Percentiles rank a stretch among this genome's conserved stretches.
phyloP scores from a whole-genome alignment of 1,284 basidiomycete species.

The Puccinia hordei region DNA sequence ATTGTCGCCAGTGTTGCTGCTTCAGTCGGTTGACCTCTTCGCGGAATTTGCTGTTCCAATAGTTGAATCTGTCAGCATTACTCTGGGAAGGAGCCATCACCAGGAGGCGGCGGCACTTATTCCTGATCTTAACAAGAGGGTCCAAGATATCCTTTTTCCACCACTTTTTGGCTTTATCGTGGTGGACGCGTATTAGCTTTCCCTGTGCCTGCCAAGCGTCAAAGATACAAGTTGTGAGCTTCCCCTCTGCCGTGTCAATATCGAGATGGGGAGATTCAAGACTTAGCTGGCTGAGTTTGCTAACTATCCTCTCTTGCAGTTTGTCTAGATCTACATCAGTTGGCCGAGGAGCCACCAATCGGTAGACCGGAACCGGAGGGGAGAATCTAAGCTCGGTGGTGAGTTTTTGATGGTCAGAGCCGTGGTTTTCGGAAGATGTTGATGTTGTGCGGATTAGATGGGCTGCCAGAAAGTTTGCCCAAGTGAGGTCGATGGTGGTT shows the following conservation, averaged over 20 bases:
- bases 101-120: neutral
- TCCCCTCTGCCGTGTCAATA: too few relatives aligned
- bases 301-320: too few relatives aligned
- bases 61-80: neutral
- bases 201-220: too few relatives aligned
- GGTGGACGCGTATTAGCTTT: neutral
- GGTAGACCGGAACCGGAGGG: too few relatives aligned
- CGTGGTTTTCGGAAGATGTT: conserved; percentile 1
- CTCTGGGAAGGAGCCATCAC: neutral
- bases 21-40: neutral
- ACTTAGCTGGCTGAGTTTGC: too few relatives aligned
- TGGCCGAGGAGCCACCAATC: too few relatives aligned
- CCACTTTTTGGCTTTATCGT: neutral
- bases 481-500: neutral
- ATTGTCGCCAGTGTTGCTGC: neutral
- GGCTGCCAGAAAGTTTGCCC: neutral
- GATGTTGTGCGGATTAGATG: neutral
- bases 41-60: too few relatives aligned
- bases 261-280: too few relatives aligned
- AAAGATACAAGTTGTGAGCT: too few relatives aligned
- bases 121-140: neutral
- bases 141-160: conserved; percentile 16
- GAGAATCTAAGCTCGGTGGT: too few relatives aligned
- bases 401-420: neutral
- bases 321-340: too few relatives aligned